phyloP scores from a whole-genome alignment of 2,329 filamentous ascomycete species.

The Chlorencoelia australis region DNA sequence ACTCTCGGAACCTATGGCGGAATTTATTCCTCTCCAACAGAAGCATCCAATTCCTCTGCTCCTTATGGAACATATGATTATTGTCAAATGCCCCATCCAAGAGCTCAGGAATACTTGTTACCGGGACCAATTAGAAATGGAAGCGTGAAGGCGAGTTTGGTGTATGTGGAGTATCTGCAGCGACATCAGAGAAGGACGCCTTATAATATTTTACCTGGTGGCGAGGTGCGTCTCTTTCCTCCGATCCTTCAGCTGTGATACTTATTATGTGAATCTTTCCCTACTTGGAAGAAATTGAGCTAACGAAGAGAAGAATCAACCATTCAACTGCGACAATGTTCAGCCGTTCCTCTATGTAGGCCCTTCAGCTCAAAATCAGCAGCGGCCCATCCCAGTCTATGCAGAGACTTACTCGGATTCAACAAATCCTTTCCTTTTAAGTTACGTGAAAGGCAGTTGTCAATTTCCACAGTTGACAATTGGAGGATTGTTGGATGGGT shows the following conservation, averaged over 20 bases:
- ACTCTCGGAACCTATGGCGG: constrained; percentile 30
- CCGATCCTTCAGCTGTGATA: too few relatives aligned
- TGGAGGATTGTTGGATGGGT: constrained; percentile 30
- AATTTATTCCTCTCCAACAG: constrained; percentile 25
- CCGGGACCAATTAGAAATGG: constrained; percentile 24
- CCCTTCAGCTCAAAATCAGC: constrained; percentile 10
- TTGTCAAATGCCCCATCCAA: constrained; percentile 32
- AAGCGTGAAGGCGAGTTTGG: constrained; percentile 24
- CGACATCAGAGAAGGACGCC: constrained; percentile 31
- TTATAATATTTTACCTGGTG: constrained; percentile 31
- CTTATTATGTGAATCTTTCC: too few relatives aligned
- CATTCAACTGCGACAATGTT: constrained; percentile 30
- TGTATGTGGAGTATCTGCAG: constrained; percentile 31
- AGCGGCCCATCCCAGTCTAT: constrained; percentile 25
- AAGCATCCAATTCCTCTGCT: constrained; percentile 9
- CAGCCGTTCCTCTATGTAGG: constrained; percentile 29
- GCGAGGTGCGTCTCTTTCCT: constrained; percentile 23
- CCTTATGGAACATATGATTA: constrained; percentile 30
- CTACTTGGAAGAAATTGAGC: too few relatives aligned
- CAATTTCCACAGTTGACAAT: constrained; percentile 32
- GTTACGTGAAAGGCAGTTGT: constrained; percentile 28
- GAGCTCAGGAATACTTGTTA: constrained; percentile 24
- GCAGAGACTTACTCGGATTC: constrained; percentile 29
- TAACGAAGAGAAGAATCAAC: too few relatives aligned
- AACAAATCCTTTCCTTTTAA: constrained; percentile 26